A percentile compares a stretch with the other conserved stretches of the same genome.
Evolutionary conservation across 257 asterid species (phyloP).

Genomic region (Coffea eugenioides): DNA sequence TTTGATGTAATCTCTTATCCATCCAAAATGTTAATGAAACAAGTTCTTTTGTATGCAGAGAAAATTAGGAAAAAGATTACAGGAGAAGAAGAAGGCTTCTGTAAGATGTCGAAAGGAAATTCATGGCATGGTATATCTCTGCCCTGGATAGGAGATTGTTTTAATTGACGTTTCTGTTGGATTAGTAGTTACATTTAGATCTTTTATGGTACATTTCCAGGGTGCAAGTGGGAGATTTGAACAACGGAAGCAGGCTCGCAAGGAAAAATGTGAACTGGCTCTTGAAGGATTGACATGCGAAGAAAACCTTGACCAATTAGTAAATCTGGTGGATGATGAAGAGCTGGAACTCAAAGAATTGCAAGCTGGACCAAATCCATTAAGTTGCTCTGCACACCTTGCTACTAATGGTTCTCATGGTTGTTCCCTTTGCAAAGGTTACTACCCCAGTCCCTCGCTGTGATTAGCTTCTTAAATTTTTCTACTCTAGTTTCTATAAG

Average conservation of each 20-base stretch:
- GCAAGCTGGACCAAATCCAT: constrained; percentile 76
- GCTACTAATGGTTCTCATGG: constrained; percentile 59
- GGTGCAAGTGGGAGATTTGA: constrained; percentile 47
- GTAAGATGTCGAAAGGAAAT: constrained; percentile 57
- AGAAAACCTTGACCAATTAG: constrained; percentile 44
- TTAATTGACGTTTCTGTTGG: neutral
- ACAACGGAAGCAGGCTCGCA: constrained; percentile 45
- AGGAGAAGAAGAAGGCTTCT: constrained; percentile 58
- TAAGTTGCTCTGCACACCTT: constrained; percentile 78
- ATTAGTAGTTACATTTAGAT: constrained; percentile 12
- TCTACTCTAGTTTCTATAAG: neutral
- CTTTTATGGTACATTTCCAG: constrained; percentile 36
- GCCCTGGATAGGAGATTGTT: neutral
- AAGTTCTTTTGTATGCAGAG: constrained; percentile 46
- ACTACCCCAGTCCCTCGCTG: neutral
- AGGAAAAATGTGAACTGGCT: constrained; percentile 77
- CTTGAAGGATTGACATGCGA: constrained; percentile 44
- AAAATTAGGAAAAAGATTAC: constrained; percentile 56
- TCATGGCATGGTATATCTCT: constrained; percentile 6
- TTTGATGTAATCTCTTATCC: neutral
- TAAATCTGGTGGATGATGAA: constrained; percentile 76
- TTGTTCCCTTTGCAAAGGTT: constrained; percentile 98
- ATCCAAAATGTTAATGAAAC: constrained; percentile 10
- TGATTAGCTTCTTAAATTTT: neutral
- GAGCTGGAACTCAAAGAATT: constrained; percentile 88